Percentiles rank a stretch among this genome's conserved stretches.
Evolutionary conservation across 768 basidiomycete genomes (phyloP).

Genomic region (Crassisporium funariophilum): DNA sequence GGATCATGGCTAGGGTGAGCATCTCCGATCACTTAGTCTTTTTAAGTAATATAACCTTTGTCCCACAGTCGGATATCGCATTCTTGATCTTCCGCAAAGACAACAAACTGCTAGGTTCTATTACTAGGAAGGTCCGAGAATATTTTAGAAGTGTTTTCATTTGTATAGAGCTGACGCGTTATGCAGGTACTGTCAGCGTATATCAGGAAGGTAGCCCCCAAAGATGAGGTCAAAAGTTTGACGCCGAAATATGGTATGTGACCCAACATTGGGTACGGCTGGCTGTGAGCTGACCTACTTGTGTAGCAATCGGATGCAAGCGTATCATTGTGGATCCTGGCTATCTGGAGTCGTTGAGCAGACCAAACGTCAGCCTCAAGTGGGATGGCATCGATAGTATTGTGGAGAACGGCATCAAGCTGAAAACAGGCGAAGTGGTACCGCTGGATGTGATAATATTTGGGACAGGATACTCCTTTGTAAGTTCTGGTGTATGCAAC

Average conservation of each 20-base stretch:
- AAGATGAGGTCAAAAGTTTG: conserved; percentile 45
- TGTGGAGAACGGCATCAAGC: conserved; percentile 50
- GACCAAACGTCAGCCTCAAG: conserved; percentile 52
- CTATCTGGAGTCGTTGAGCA: conserved; percentile 54
- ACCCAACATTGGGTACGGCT: background rate
- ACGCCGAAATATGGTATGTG: conserved; percentile 55
- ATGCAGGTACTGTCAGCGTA: conserved; percentile 44
- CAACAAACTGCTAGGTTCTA: conserved; percentile 32
- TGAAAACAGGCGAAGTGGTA: conserved; percentile 50
- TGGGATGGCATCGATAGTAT: conserved; percentile 53
- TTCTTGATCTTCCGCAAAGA: conserved; percentile 44
- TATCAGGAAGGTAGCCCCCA: conserved; percentile 50
- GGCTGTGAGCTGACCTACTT: background rate
- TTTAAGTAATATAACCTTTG: background rate
- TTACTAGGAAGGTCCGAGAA: conserved; percentile 33
- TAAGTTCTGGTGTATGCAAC: conserved; percentile 25
- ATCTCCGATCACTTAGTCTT: background rate
- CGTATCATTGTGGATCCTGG: conserved; percentile 62
- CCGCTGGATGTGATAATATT: conserved; percentile 60
- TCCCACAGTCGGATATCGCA: conserved; percentile 36
- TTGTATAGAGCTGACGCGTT: background rate
- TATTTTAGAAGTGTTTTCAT: background rate
- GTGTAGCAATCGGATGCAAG: conserved; percentile 60
- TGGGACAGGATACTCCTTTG: conserved; percentile 55
- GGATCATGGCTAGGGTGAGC: conserved; percentile 49